Conservation (phyloP, 352 stramenopile genomes). For the Phytophthora tubulina region DNA sequence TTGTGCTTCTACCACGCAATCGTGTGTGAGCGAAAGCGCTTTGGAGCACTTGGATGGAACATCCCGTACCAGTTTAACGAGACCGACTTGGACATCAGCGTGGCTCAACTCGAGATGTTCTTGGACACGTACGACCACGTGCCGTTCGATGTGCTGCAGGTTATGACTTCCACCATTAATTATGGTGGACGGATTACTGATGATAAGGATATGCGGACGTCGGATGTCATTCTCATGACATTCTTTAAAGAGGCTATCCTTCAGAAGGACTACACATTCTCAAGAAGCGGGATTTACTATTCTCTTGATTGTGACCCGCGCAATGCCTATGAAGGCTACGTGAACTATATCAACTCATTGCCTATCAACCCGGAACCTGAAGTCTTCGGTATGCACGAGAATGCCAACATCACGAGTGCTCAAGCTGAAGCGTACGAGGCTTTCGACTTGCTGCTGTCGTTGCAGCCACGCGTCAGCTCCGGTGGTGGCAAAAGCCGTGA, state of each 20-base stretch:
- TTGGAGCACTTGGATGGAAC: slow-evolving; percentile 97
- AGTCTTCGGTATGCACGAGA: slow-evolving; percentile 96
- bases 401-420: slow-evolving; percentile 95
- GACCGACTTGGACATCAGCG: slow-evolving; percentile 92
- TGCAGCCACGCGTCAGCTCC: slow-evolving; percentile 84
- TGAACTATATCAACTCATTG: slow-evolving; percentile 94
- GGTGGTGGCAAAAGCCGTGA: slow-evolving; percentile 86
- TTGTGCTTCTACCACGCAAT: slow-evolving; percentile 94
- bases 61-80: slow-evolving; percentile 98
- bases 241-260: slow-evolving; percentile 92
- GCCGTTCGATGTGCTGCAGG: slow-evolving; percentile 90
- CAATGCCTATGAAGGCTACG: slow-evolving; percentile 85
- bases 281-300: slow-evolving; percentile 76
- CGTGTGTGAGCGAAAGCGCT: slow-evolving; percentile 95
- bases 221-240: slow-evolving; percentile 91
- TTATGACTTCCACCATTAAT: slow-evolving; percentile 96
- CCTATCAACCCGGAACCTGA: slow-evolving; percentile 93
- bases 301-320: slow-evolving; percentile 71
- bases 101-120: slow-evolving; percentile 92
- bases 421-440: slow-evolving; percentile 91
- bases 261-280: slow-evolving; percentile 81
- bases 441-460: slow-evolving; percentile 89
- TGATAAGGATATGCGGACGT: slow-evolving; percentile 94
- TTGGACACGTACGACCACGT: slow-evolving; percentile 89
- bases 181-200: slow-evolving; percentile 95